Base-by-base conservation (phyloP, 768 basidiomycete genomes). In the Lactarius trivialis region DNA sequence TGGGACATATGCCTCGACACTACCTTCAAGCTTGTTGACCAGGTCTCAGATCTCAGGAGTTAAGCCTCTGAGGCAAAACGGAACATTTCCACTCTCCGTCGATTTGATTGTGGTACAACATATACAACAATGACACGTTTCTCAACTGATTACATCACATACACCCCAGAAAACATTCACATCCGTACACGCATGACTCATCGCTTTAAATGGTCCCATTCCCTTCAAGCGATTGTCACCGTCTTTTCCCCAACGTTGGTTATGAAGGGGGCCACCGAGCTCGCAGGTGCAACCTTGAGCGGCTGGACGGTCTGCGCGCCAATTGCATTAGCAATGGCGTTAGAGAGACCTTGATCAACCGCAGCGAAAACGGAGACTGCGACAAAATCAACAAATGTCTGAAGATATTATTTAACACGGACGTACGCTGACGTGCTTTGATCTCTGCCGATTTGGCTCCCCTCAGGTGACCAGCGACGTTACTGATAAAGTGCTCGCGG, bases 241-340 rank as follows among this genome's bases (percentile, higher is more conserved):
- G 43, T 17, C 15, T 17, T 49, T 32, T 55, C 36, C 30, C 63
- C 63, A 21, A 65, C 55, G 52, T 67, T 67, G 30, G 63, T 58
- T 61, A 67, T 79, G 78, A 83, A 86, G 55, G 76, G 77, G 61
- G 83, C 65, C 12, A 83, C 84, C 71, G 85, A 81, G 3, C 70
- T 55, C 1, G 85, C 88, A 17, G 86, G 73, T 73, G 83, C 84
- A 67, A 83, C 82, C 60, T 76, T 67, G 56, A 91, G 76, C 14
- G 90, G 88, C 56, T 73, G 65, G n/a, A 84, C 85, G 2, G 74
- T 69, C 2, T 82, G 76, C 53, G 81, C 77, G 45, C 84, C 84
- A 56, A 94, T 79, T 2, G 84, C 89, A 68, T 80, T 81, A n/a
- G 91, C 91, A 67, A 98, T 79, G 64, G 88, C 81, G 73, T 90